Conservation (phyloP, 306 rosid genomes). For the Cicer yamashitae region DNA sequence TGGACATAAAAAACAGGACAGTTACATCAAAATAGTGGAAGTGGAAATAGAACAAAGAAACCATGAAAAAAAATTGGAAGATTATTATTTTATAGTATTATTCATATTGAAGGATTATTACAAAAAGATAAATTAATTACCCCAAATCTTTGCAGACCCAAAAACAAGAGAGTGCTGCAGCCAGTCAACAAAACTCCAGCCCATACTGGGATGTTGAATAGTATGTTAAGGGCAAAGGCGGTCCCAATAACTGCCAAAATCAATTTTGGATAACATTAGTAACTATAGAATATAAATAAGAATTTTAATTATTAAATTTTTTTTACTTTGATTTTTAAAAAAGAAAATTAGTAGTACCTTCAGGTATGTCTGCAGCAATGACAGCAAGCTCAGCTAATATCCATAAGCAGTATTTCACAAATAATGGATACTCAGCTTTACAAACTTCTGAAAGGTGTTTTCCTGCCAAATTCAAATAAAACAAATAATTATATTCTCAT, state of each 20-base stretch:
- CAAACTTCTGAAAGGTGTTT: slow-evolving; percentile 87
- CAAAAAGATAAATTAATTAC: slow-evolving; percentile 47
- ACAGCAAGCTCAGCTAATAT: slow-evolving; percentile 84
- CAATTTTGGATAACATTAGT: slow-evolving; percentile 11
- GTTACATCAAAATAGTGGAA: slow-evolving; percentile 3
- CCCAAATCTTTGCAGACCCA: slow-evolving; percentile 87
- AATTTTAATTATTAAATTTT: too few relatives aligned
- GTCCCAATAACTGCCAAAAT: slow-evolving; percentile 83
- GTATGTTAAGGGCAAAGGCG: slow-evolving; percentile 82
- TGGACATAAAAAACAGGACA: slow-evolving; percentile 4
- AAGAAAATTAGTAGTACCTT: slow-evolving; percentile 49
- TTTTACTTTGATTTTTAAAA: too few relatives aligned
- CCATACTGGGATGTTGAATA: slow-evolving; percentile 85
- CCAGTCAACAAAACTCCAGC: slow-evolving; percentile 77
- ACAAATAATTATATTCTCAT: background rate
- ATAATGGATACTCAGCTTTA: slow-evolving; percentile 75
- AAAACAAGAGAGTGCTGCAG: slow-evolving; percentile 76
- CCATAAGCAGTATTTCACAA: slow-evolving; percentile 79
- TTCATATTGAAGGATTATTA: background rate
- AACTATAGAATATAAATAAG: background rate
- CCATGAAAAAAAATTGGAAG: background rate
- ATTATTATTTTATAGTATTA: background rate
- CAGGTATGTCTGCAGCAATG: slow-evolving; percentile 93
- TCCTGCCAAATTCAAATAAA: slow-evolving; percentile 51
- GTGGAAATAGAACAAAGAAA: background rate